A percentile compares a stretch with the other conserved stretches of the same genome.
phyloP scores from a whole-genome alignment of 177 flowering plant genomes.

The Vitis hybrid region DNA sequence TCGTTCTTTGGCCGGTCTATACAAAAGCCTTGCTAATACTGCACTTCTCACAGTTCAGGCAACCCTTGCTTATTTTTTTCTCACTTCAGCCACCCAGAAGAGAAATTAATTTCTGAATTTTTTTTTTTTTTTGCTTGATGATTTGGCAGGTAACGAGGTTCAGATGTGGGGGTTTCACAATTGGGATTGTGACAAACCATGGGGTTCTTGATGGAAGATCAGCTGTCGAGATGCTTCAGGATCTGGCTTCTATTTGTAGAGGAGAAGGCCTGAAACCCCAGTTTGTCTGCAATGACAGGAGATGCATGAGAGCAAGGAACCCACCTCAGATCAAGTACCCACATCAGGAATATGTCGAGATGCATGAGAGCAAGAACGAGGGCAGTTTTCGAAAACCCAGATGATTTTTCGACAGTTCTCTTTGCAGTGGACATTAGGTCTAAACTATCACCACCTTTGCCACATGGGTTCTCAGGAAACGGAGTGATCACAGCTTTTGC shows the following conservation, averaged over 20 bases:
- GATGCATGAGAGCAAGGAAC: conserved; percentile 39
- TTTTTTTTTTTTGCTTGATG: neutral
- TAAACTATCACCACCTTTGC: conserved; percentile 31
- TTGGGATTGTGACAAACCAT: conserved; percentile 47
- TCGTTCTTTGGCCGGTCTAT: conserved; percentile 32
- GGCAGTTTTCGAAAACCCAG: conserved; percentile 27
- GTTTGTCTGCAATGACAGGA: conserved; percentile 20
- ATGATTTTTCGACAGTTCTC: conserved; percentile 28
- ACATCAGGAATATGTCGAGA: too few relatives aligned
- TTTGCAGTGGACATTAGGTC: conserved; percentile 45
- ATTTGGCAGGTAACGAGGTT: conserved; percentile 49
- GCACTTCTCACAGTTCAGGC: conserved; percentile 49
- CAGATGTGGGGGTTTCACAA: conserved; percentile 46
- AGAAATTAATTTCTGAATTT: too few relatives aligned
- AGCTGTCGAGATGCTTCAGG: too few relatives aligned
- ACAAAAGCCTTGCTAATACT: conserved; percentile 22
- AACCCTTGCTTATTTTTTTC: neutral
- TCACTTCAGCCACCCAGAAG: too few relatives aligned
- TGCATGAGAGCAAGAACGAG: conserved; percentile 33
- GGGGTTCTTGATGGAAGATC: neutral
- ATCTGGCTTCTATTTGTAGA: too few relatives aligned
- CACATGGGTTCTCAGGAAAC: conserved; percentile 40
- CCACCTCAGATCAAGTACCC: conserved; percentile 4
- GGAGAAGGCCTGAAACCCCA: too few relatives aligned
- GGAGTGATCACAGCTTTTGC: conserved; percentile 55